Percentiles rank a stretch among this genome's conserved stretches.
phyloP scores from a whole-genome alignment of 2,329 filamentous ascomycete species.

The Moelleriella libera region DNA sequence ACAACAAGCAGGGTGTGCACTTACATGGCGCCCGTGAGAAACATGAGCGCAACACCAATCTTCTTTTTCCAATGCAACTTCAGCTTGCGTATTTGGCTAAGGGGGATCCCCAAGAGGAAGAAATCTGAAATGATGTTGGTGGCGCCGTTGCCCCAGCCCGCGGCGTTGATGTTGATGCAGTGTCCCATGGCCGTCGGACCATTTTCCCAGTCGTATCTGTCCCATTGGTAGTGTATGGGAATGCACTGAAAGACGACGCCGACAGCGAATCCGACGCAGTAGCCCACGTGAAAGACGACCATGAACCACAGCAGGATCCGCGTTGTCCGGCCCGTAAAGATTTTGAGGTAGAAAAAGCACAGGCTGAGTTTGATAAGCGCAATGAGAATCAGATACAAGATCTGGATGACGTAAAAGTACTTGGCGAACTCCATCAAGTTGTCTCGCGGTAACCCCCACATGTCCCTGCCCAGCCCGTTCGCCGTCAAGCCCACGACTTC shows the following conservation, averaged over 20 bases:
- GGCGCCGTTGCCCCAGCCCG: constrained; percentile 30
- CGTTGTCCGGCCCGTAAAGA: constrained; percentile 25
- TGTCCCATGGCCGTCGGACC: constrained; percentile 19
- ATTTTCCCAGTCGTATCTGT: constrained; percentile 19
- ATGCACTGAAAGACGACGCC: constrained; percentile 23
- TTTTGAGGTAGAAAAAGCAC: constrained; percentile 34
- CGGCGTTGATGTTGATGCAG: constrained; percentile 29
- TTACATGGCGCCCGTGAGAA: constrained; percentile 24
- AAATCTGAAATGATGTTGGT: constrained; percentile 32
- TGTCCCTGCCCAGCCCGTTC: constrained; percentile 27
- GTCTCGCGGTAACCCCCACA: constrained; percentile 26
- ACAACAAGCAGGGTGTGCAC: constrained; percentile 1
- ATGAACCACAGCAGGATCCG: constrained; percentile 22
- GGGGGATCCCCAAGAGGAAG: constrained; percentile 30
- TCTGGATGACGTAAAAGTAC: constrained; percentile 21
- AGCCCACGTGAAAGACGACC: constrained; percentile 1
- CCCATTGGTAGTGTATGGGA: constrained; percentile 30
- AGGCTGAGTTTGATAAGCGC: constrained; percentile 30
- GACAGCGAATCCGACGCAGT: not conserved
- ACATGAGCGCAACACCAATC: constrained; percentile 26
- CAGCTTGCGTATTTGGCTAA: constrained; percentile 22
- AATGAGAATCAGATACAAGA: constrained; percentile 26
- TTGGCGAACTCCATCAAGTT: constrained; percentile 24
- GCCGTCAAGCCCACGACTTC: constrained; percentile 13
- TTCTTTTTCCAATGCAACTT: constrained; percentile 27